Evolutionary conservation across 2,329 filamentous ascomycete genomes (phyloP), one percentile per base, ranked within the genome.

Genomic region (Neopestalotiopsis clavispora): DNA sequence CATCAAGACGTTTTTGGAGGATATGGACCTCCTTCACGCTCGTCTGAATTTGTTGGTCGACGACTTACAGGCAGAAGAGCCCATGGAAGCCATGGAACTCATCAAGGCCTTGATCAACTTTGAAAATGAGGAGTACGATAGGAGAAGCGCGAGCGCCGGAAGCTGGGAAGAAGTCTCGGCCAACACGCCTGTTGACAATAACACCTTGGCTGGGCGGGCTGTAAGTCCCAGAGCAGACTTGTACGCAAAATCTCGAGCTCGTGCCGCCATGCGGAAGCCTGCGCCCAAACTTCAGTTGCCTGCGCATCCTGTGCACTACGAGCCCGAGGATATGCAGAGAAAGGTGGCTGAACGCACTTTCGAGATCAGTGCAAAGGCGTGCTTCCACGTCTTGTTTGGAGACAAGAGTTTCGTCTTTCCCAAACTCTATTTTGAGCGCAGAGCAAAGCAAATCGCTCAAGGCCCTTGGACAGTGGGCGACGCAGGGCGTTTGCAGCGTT

Each of bases 351-450:
- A 97, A 78, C 90, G 93, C 70, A 88, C 94, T 72, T 97, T 97
- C 78, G 92, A 97, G 73, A 91, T 98, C 70, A 97, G 94, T 71
- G 92, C 96, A 61, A 98, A 99, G 80, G 94, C 94, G 0, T 90
- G 97, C 69, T 99, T 98, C 79, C 95, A 98, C 77, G 93, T 98
- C 17, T 87, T 99, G 65, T 99, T 98, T 80, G 96, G 96, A 49
- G 96, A 99, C 80, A 97, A 95, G 82, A 97, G 94, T 78, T 94
- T 95, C 42, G 91, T 98, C 52, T 99, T 98, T 81, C 94, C 96
- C 74, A 90, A 95, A 75, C 85, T 98, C 38, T 95, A 98, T 78
- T 92, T 94, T 77, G 94, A 97, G 78, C 88, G 93, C 65, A 88
- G 91, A 74, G 94, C 93, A 14, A 89, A 91, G 78, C 90, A 91